Conservation (phyloP, 139 green algal species). For the Volvox reticuliferus region DNA sequence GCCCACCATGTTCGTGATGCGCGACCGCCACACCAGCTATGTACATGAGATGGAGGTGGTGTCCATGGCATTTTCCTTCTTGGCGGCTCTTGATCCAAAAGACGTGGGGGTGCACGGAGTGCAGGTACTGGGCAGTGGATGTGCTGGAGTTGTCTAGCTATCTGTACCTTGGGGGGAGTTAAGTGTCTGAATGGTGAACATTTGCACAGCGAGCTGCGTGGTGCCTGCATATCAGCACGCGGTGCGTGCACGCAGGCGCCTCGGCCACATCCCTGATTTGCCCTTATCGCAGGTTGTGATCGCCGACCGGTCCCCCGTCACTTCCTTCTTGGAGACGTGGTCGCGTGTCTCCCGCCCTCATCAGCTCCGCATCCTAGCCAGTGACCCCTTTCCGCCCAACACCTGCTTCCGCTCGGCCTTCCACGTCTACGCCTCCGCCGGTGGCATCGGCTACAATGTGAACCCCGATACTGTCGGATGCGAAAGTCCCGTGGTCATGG, state of each 20-base stretch:
- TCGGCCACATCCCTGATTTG: not conserved
- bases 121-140: slow-evolving; percentile 7
- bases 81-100: slow-evolving; percentile 11
- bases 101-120: slow-evolving; percentile 22
- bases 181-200: no score
- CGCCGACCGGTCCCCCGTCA: slow-evolving; percentile 1
- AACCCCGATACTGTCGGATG: not conserved
- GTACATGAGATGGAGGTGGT: slow-evolving; percentile 37
- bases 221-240: not conserved
- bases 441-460: slow-evolving; percentile 21
- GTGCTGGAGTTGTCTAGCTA: no score
- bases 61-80: slow-evolving; percentile 34
- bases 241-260: not conserved
- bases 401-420: slow-evolving; percentile 40
- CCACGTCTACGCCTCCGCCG: slow-evolving; percentile 32
- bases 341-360: slow-evolving; percentile 14
- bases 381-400: slow-evolving; percentile 28
- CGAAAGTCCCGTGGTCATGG: slow-evolving; percentile 8
- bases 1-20: slow-evolving; percentile 44
- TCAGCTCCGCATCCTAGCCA: slow-evolving; percentile 21
- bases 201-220: not conserved
- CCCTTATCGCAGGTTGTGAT: slow-evolving; percentile 23
- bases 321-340: slow-evolving; percentile 42
- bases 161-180: no score
- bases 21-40: slow-evolving; percentile 47